Conservation (phyloP, 2,329 filamentous ascomycete genomes). For the Waltergamsia citrina region DNA sequence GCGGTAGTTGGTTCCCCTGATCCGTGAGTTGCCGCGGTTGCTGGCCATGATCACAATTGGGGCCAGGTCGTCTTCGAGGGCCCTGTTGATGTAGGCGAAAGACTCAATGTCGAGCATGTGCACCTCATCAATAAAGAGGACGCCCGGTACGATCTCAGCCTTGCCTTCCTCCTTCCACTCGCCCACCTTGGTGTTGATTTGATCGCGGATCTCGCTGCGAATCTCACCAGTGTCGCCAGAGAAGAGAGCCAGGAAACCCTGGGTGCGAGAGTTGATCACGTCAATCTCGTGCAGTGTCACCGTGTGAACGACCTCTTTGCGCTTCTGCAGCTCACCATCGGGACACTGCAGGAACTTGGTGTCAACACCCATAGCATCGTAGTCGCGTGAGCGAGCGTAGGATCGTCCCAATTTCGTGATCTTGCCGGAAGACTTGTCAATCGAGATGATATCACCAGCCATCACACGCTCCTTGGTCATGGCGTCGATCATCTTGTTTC, state of each 20-base stretch:
- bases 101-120: slow-evolving; percentile 99
- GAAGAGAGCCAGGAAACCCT: slow-evolving; percentile 94
- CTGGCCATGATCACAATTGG: slow-evolving; percentile 99
- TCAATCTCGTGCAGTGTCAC: slow-evolving; percentile 97
- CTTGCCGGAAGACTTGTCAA: slow-evolving; percentile 96
- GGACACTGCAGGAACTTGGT: slow-evolving; percentile 98
- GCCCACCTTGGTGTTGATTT: slow-evolving; percentile 97
- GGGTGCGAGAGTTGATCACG: slow-evolving; percentile 98
- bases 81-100: slow-evolving; percentile 97
- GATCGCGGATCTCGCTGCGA: slow-evolving; percentile 89
- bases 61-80: slow-evolving; percentile 86
- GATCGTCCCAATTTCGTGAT: slow-evolving; percentile 95
- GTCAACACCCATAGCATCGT: slow-evolving; percentile 97
- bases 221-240: slow-evolving; percentile 98
- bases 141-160: slow-evolving; percentile 92
- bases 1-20: slow-evolving; percentile 86
- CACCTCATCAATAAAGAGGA: slow-evolving; percentile 97
- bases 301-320: slow-evolving; percentile 94
- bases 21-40: slow-evolving; percentile 85
- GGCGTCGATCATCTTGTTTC: slow-evolving; percentile 98
- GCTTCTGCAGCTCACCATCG: slow-evolving; percentile 93
- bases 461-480: slow-evolving; percentile 99
- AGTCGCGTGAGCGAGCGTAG: slow-evolving; percentile 90
- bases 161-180: slow-evolving; percentile 99
- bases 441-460: slow-evolving; percentile 96